Evolutionary conservation across 345 rosid genomes (phyloP), one percentile per base, ranked within the genome.

Genomic region (Bruguiera sexangula): DNA sequence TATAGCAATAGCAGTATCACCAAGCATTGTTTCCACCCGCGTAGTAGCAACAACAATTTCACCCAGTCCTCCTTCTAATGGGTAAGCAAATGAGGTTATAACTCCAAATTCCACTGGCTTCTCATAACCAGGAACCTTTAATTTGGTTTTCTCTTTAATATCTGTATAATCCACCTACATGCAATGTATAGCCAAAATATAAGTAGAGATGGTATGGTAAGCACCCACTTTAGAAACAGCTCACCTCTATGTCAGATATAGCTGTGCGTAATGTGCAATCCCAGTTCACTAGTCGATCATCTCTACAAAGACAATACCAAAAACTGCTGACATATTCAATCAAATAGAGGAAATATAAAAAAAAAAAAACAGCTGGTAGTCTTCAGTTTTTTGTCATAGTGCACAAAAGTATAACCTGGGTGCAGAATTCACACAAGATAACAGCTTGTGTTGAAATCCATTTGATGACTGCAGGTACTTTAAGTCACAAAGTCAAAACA

Each of bases 1-100:
- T 76, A 95, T 65, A 48, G 98, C 99, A 76, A 95, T 85, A 37
- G 99, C 98, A 43, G 91, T 90, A 73, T 95, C 99, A 62, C 99
- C 98, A 67, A 95, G 92, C 98, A 95, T 95, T 24, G 98, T 95
- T 77, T 95, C 99, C 74, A 95, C 85, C 82, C 98, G 87, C 46
- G 99, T 95, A 34, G 98, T 95, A 79, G 99, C 99, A 66, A 95
- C 96, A 76, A 95, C 88, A 72, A 95, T 89, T 81, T 95, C 95
- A 48, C 96, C 96, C 50, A 86, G 76, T 39, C 78, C 91, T 65
- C 81, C 96, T 67, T 90, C 98, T 55, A 95, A 68, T 67, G 92
- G 94, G 73, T 95, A 90, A 37, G 98, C 98, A 82, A 95, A 95
- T 24, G 89, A 89, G 13, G 93, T 90, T 72, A 95, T 72, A 60